Evolutionary conservation across 495 filamentous ascomycete genomes (phyloP), one percentile per base, ranked within the genome.

Genomic region (Cercophora scortea): DNA sequence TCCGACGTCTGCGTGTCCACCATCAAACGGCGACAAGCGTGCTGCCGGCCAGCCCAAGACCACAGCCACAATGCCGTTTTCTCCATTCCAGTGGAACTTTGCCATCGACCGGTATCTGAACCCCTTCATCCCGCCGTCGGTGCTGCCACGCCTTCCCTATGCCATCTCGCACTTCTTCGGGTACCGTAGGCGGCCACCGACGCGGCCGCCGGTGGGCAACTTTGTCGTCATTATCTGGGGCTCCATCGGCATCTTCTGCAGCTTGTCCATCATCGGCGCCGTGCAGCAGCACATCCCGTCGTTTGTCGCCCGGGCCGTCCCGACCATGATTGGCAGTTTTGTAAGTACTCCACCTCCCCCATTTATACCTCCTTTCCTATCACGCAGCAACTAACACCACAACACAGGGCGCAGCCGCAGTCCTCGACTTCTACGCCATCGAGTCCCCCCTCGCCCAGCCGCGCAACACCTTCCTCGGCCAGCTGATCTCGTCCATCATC

Each of bases 361-460:
- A n/a, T 18, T 16, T 18, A 2, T 19, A 34, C 6, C 15, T 18
- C 15, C 10, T n/a, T 33, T 39, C 15, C 3, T 25, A 25, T 25
- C 25, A 1, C 32, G 32, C 40, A 18, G 13, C 32, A 17, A 15
- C 12, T 25, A 13, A 46, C 45, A 38, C 49, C 15, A 19, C 11
- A 19, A 8, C 13, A 11, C 49, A 88, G 87, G 87, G 87, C 47
- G 88, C 88, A 4, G 82, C 86, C 6, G 86, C 87, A n/a, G 82
- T 90, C 12, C 74, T 92, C 47, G 73, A 86, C 57, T 90, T 86
- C 66, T 79, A 80, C 49, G 74, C 80, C 45, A 84, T 93, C 59
- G 79, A 85, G n/a, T 90, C 88, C 0, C 89, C 90, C 10, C 80
- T 96, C 35, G 79, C 89, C 0, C 90, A 95, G 56, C 90, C 90